A percentile compares a stretch with the other conserved stretches of the same genome.
Evolutionary conservation across 495 filamentous ascomycete genomes (phyloP).

Genomic region (Talaromyces stipitatus): DNA sequence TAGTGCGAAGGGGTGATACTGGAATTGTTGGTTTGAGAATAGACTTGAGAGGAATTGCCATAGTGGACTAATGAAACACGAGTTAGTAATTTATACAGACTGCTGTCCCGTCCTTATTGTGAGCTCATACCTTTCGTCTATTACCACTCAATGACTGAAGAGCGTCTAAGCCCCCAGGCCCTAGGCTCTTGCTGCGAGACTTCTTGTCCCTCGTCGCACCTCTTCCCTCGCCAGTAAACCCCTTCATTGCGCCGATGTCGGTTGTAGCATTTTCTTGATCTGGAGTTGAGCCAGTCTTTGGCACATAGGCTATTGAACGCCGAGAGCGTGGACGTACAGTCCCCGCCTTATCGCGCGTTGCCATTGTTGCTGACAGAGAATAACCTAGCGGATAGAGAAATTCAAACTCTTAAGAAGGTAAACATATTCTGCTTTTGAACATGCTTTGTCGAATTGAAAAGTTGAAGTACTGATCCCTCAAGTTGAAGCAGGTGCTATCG

Average conservation of each 20-base stretch:
- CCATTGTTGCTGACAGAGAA: constrained; percentile 14
- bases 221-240: constrained; percentile 32
- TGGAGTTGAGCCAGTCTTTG: constrained; percentile 30
- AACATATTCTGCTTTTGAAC: not conserved
- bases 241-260: constrained; percentile 40
- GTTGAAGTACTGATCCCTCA: too few species aligned
- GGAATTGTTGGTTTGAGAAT: constrained; percentile 83
- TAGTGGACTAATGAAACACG: constrained; percentile 37
- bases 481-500: too few species aligned
- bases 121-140: constrained; percentile 60
- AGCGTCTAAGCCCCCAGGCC: constrained; percentile 80
- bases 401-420: not conserved
- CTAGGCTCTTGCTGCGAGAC: constrained; percentile 89
- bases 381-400: too few species aligned
- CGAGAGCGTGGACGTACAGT: constrained; percentile 50
- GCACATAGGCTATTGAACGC: constrained; percentile 68
- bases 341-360: constrained; percentile 32
- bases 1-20: constrained; percentile 52
- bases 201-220: constrained; percentile 46
- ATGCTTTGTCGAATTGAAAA: not conserved
- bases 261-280: constrained; percentile 71
- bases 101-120: not conserved
- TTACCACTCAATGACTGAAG: constrained; percentile 75
- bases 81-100: not conserved
- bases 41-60: constrained; percentile 56